These are phyloP conservation scores for Entonaema liquescens DNA, from an alignment of 495 filamentous ascomycete species.

Conservation along the genomic window DNA sequence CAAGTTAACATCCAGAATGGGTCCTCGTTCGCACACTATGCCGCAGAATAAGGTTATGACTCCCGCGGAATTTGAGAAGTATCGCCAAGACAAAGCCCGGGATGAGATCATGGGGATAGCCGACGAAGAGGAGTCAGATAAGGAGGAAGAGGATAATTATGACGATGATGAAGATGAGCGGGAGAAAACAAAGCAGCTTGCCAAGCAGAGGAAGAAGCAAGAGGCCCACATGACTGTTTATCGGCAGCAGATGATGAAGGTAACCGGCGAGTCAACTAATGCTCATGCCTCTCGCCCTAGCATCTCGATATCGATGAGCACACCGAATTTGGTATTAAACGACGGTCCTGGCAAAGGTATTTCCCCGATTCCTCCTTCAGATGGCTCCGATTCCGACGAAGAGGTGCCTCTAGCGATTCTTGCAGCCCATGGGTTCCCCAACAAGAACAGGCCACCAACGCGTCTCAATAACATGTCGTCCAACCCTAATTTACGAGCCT, in stretches of 20 bases:
- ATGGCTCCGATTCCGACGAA: conserved; percentile 74
- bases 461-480: conserved; percentile 72
- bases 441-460: conserved; percentile 79
- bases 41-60: conserved; percentile 83
- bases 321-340: conserved; percentile 58
- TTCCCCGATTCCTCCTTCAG: conserved; percentile 49
- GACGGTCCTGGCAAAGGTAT: conserved; percentile 39
- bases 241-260: conserved; percentile 96
- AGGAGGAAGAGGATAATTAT: conserved; percentile 66
- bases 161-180: conserved; percentile 87
- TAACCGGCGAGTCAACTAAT: conserved; percentile 75
- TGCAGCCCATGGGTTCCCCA: conserved; percentile 91
- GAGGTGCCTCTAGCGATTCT: conserved; percentile 89
- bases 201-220: conserved; percentile 84
- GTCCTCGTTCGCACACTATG: conserved; percentile 51
- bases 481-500: conserved; percentile 66
- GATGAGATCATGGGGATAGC: conserved; percentile 50
- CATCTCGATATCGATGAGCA: conserved; percentile 62
- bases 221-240: conserved; percentile 91
- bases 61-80: conserved; percentile 84
- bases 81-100: conserved; percentile 80
- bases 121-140: conserved; percentile 57
- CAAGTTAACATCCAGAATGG: conserved; percentile 58
- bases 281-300: conserved; percentile 52
- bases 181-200: conserved; percentile 75